These are phyloP conservation scores for Wickerhamiella sergipiensis DNA, from an alignment of 805 yeast genomes.

Conservation along the genomic window DNA sequence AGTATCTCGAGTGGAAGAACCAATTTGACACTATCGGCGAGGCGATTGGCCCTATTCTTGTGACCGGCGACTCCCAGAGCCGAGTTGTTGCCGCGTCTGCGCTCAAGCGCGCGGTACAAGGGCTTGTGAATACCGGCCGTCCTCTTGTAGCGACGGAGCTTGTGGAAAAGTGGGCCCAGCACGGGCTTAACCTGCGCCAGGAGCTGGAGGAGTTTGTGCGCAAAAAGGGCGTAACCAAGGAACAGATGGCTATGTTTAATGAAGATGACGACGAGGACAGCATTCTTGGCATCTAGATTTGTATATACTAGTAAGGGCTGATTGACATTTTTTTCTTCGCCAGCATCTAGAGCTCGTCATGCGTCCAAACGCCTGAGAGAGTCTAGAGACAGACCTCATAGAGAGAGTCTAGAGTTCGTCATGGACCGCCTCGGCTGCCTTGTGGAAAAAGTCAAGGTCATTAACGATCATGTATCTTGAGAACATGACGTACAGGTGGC, in stretches of 20 bases:
- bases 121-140: slow-evolving; percentile 14
- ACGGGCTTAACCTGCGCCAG: slow-evolving; percentile 12
- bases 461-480: slow-evolving; percentile 71
- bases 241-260: slow-evolving; percentile 13
- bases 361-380: no score
- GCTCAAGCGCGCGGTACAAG: slow-evolving; percentile 10
- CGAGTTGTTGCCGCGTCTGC: slow-evolving; percentile 3
- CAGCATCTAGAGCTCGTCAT: neutral
- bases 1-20: slow-evolving; percentile 11
- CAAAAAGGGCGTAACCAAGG: slow-evolving; percentile 12
- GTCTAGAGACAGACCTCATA: no score
- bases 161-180: slow-evolving; percentile 11
- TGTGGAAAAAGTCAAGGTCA: slow-evolving; percentile 27
- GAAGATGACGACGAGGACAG: slow-evolving; percentile 20
- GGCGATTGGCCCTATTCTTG: slow-evolving; percentile 7
- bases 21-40: slow-evolving; percentile 12
- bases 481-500: slow-evolving; percentile 72
- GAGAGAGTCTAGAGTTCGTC: neutral
- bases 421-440: neutral
- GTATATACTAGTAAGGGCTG: neutral
- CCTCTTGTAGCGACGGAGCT: slow-evolving; percentile 13
- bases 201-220: slow-evolving; percentile 11
- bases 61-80: neutral
- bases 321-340: neutral
- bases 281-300: neutral